These are phyloP conservation scores for Mortierella hygrophila DNA, from an alignment of 192 early-diverging fungal genomes.

Conservation along the genomic window DNA sequence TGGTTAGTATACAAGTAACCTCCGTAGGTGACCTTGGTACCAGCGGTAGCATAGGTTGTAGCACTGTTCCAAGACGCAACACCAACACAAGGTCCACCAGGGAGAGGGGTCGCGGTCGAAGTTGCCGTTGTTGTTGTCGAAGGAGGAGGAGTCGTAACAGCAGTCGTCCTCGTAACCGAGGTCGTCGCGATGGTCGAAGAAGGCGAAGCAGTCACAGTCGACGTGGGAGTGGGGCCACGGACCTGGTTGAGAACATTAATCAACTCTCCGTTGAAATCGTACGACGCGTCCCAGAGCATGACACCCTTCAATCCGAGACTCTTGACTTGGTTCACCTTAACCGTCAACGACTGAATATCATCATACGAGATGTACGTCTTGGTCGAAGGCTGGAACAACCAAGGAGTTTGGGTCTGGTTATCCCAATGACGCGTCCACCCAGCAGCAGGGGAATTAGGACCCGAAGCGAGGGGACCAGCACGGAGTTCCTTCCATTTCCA, in stretches of 20 bases:
- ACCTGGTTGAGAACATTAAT: constrained; percentile 30
- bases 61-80: constrained; percentile 40
- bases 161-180: not conserved
- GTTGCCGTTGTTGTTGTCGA: not conserved
- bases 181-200: constrained; percentile 1
- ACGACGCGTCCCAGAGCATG: constrained; percentile 68
- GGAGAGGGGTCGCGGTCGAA: not conserved
- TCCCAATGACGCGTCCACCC: constrained; percentile 79
- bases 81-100: constrained; percentile 24
- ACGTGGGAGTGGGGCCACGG: constrained; percentile 14
- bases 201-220: constrained; percentile 38
- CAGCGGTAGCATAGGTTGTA: constrained; percentile 23
- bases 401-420: constrained; percentile 72
- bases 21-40: constrained; percentile 42
- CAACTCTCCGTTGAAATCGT: constrained; percentile 46
- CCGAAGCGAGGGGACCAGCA: constrained; percentile 35
- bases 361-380: constrained; percentile 82
- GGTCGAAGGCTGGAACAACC: constrained; percentile 71
- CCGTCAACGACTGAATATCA: constrained; percentile 70
- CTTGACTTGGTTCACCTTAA: constrained; percentile 70
- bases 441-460: constrained; percentile 34
- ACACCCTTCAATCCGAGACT: constrained; percentile 69
- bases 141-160: not conserved
- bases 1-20: constrained; percentile 42
- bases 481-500: constrained; percentile 79